A percentile compares a stretch with the other conserved stretches of the same genome.
These are phyloP conservation scores for Sphagnum fallax DNA, from an alignment of 228 moss, liverwort and hornwort genomes.

Conservation along the genomic window DNA sequence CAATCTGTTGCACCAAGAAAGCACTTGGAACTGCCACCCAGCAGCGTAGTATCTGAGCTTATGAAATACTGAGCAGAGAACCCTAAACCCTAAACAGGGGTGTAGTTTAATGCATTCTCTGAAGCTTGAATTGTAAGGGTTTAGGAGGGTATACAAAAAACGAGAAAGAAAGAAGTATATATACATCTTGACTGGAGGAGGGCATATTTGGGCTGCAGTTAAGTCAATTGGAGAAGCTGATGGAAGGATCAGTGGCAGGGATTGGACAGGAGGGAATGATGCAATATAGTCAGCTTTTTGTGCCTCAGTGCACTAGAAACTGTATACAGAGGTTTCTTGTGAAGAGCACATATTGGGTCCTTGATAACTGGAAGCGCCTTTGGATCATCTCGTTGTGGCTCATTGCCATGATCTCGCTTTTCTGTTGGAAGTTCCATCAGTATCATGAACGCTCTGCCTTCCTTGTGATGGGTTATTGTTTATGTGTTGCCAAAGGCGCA, in stretches of 20 bases:
- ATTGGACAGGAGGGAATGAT: constrained; percentile 29
- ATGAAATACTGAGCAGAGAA: too few species aligned
- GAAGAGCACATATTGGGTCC: constrained; percentile 41
- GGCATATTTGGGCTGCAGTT: constrained; percentile 23
- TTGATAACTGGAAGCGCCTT: constrained; percentile 74
- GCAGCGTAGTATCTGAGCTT: too few species aligned
- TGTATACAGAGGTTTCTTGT: constrained; percentile 24
- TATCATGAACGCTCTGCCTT: constrained; percentile 44
- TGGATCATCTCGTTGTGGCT: constrained; percentile 62
- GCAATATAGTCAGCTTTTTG: constrained; percentile 44
- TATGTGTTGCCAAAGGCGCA: constrained; percentile 81
- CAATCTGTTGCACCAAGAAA: too few species aligned
- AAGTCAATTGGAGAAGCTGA: constrained; percentile 66
- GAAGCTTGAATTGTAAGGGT: too few species aligned
- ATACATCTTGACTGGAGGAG: too few species aligned
- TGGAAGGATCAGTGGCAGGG: constrained; percentile 59
- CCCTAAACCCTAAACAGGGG: too few species aligned
- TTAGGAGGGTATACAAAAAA: too few species aligned
- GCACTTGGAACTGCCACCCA: too few species aligned
- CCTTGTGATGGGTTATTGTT: constrained; percentile 64
- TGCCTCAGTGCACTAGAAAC: constrained; percentile 32
- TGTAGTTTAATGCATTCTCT: too few species aligned
- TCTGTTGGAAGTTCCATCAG: constrained; percentile 73
- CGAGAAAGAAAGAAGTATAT: neutral
- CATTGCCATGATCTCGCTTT: constrained; percentile 43